Evolutionary conservation across 1,284 basidiomycete genomes (phyloP).

Genomic region (Neotropicomus parvogracilis): DNA sequence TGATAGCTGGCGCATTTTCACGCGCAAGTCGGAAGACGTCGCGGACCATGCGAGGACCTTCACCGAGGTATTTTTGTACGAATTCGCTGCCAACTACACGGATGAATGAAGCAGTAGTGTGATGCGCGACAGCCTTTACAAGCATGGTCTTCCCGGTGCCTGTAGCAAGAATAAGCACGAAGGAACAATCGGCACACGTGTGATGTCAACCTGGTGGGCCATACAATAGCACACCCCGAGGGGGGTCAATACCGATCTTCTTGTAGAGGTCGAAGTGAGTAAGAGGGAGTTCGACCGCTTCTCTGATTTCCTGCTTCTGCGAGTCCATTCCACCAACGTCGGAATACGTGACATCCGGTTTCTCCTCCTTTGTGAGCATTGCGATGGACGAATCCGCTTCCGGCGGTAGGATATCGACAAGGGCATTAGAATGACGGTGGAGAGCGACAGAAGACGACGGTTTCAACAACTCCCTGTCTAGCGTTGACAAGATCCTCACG

Average conservation of each 20-base stretch:
- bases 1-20: slow-evolving; percentile 97
- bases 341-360: slow-evolving; percentile 85
- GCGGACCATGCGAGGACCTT: slow-evolving; percentile 99
- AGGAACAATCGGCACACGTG: neutral
- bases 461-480: slow-evolving; percentile 96
- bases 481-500: slow-evolving; percentile 93
- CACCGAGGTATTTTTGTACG: slow-evolving; percentile 98
- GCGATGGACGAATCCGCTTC: slow-evolving; percentile 98
- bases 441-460: slow-evolving; percentile 96
- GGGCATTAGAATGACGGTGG: slow-evolving; percentile 96
- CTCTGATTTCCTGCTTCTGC: slow-evolving; percentile 99
- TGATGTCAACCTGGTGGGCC: slow-evolving; percentile 66
- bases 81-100: slow-evolving; percentile 98
- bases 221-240: slow-evolving; percentile 79
- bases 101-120: slow-evolving; percentile 96
- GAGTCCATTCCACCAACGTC: slow-evolving; percentile 97
- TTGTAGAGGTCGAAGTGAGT: slow-evolving; percentile 98
- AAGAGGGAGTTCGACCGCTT: slow-evolving; percentile 97
- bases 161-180: slow-evolving; percentile 32
- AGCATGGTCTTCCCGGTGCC: slow-evolving; percentile 99
- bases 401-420: slow-evolving; percentile 97
- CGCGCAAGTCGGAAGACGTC: slow-evolving; percentile 97
- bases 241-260: slow-evolving; percentile 99
- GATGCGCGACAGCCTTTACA: slow-evolving; percentile 97
- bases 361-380: slow-evolving; percentile 92